Evolutionary conservation across 108 stramenopile species (phyloP).

Genomic region (Cyclotella distinguenda): DNA sequence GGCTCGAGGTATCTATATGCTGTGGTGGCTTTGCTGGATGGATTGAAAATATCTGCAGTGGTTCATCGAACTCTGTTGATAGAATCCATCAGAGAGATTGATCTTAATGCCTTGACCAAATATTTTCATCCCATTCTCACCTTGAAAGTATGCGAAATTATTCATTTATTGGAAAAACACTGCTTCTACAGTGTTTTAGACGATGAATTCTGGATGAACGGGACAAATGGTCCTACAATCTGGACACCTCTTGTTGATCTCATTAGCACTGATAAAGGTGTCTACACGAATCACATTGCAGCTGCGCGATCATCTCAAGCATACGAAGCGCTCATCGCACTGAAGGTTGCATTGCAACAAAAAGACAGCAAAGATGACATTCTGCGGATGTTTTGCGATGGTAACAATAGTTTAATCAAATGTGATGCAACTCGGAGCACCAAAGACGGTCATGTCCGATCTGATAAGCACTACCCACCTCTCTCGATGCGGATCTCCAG

Average conservation of each 20-base stretch:
- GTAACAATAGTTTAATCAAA: neutral
- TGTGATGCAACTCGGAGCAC: neutral
- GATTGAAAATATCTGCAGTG: neutral
- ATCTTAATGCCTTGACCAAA: neutral
- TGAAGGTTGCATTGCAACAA: neutral
- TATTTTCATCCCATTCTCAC: conserved; percentile 3
- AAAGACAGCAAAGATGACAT: neutral
- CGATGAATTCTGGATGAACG: conserved; percentile 15
- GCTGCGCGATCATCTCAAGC: conserved; percentile 1
- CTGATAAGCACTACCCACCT: neutral
- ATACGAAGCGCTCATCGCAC: conserved; percentile 2
- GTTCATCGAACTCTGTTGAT: conserved; percentile 9
- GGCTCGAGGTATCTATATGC: neutral
- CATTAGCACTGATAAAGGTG: neutral
- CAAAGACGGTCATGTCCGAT: neutral
- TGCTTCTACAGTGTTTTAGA: conserved; percentile 6
- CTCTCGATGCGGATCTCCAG: conserved; percentile 41
- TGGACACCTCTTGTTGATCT: conserved; percentile 19
- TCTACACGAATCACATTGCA: neutral
- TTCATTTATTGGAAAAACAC: conserved; percentile 17
- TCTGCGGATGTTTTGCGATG: neutral
- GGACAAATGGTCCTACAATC: conserved; percentile 2
- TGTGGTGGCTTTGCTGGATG: conserved; percentile 8
- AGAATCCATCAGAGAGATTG: neutral
- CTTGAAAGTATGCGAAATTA: conserved; percentile 4